Percentiles rank a stretch among this genome's conserved stretches.
Conservation (phyloP, 305 asterid genomes). For the Rubia peregrina region DNA sequence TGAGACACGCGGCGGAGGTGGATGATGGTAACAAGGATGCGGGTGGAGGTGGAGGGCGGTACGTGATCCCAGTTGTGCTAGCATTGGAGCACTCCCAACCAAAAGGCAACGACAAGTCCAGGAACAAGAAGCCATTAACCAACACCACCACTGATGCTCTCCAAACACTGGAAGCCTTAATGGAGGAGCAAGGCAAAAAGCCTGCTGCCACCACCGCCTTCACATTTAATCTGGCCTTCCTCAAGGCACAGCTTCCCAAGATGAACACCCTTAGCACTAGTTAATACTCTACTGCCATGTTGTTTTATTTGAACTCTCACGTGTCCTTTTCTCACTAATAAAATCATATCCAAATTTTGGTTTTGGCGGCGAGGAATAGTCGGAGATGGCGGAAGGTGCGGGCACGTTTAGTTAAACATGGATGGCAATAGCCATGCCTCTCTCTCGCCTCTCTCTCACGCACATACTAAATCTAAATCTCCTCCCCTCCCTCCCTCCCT, state of each 20-base stretch:
- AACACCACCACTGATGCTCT: not conserved
- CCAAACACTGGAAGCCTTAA: not conserved
- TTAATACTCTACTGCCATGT: too few species aligned
- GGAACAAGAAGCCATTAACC: slow-evolving; percentile 33
- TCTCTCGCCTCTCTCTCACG: not conserved
- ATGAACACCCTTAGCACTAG: slow-evolving; percentile 18
- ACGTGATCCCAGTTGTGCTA: slow-evolving; percentile 51
- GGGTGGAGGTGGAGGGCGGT: slow-evolving; percentile 11
- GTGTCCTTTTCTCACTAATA: too few species aligned
- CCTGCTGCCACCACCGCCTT: slow-evolving; percentile 21
- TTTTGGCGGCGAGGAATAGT: too few species aligned
- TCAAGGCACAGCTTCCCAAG: slow-evolving; percentile 49
- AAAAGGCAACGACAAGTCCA: slow-evolving; percentile 30
- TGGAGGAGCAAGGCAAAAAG: not conserved
- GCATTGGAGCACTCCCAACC: slow-evolving; percentile 59
- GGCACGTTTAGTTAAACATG: too few species aligned
- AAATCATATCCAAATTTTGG: too few species aligned
- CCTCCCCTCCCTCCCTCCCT: not conserved
- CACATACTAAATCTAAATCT: not conserved
- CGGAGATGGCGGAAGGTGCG: too few species aligned
- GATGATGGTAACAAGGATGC: too few species aligned
- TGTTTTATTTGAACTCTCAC: too few species aligned
- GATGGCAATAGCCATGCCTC: too few species aligned
- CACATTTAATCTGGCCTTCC: slow-evolving; percentile 54
- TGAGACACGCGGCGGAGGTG: too few species aligned